A percentile compares a stretch with the other conserved stretches of the same genome.
Conservation (phyloP, 176 grass and related monocot species). For the Lolium multiflorum region DNA sequence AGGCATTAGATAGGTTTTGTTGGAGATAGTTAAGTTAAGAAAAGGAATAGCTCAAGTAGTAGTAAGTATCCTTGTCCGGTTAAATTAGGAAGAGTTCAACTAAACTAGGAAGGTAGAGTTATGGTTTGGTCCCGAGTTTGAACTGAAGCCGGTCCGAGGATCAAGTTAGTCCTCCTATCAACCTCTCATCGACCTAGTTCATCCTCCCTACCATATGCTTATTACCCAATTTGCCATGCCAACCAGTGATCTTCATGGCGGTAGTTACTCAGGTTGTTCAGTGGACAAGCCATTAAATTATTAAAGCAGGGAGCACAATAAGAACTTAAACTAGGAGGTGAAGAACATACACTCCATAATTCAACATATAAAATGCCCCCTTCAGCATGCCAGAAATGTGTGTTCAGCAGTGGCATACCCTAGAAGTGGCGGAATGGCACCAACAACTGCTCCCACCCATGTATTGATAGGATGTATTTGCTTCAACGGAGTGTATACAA, state of each 20-base stretch:
- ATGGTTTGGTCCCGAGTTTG: background rate
- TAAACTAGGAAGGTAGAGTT: slow-evolving; percentile 19
- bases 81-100: slow-evolving; percentile 11
- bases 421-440: slow-evolving; percentile 97
- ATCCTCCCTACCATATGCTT: background rate
- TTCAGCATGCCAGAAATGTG: slow-evolving; percentile 4
- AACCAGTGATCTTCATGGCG: background rate
- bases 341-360: slow-evolving; percentile 31
- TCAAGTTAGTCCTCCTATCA: background rate
- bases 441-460: slow-evolving; percentile 97
- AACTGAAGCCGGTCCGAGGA: background rate
- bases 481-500: slow-evolving; percentile 98
- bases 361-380: background rate
- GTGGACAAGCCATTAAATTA: background rate
- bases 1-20: background rate
- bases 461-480: slow-evolving; percentile 99
- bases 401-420: slow-evolving; percentile 61
- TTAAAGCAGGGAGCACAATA: slow-evolving; percentile 7
- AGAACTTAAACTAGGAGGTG: slow-evolving; percentile 20
- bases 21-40: background rate
- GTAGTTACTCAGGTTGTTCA: slow-evolving; percentile 11
- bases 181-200: background rate
- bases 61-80: background rate
- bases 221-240: background rate
- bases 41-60: background rate